phyloP scores from a whole-genome alignment of 441 rosid genomes.

The Metrosideros polymorpha region DNA sequence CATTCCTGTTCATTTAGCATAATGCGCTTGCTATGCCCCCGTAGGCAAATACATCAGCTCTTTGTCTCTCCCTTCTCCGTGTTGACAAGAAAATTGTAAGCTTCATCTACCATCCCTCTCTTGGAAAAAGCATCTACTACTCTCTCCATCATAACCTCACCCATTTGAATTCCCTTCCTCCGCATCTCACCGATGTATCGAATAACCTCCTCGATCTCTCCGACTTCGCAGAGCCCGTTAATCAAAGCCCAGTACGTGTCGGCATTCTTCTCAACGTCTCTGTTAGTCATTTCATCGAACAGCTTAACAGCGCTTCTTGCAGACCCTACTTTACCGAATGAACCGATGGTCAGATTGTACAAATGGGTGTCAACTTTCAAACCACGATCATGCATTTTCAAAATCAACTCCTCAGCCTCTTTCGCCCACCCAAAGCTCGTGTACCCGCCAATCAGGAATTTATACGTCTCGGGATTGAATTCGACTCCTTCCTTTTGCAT shows the following conservation, averaged over 20 bases:
- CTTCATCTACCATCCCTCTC: conserved; percentile 19
- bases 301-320: conserved; percentile 13
- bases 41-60: background rate
- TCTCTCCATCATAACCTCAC: conserved; percentile 10
- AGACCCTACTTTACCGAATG: conserved; percentile 10
- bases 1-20: background rate
- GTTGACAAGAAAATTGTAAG: conserved; percentile 16
- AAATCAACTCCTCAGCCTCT: conserved; percentile 25
- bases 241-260: conserved; percentile 31
- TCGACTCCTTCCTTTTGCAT: conserved; percentile 21
- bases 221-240: conserved; percentile 17
- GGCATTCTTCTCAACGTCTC: conserved; percentile 11
- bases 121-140: conserved; percentile 15
- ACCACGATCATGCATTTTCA: conserved; percentile 23
- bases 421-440: conserved; percentile 20
- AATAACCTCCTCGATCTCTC: conserved; percentile 15
- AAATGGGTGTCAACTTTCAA: conserved; percentile 23
- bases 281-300: conserved; percentile 15
- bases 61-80: conserved; percentile 17
- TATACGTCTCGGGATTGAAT: conserved; percentile 19
- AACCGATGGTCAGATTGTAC: conserved; percentile 24
- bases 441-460: conserved; percentile 24
- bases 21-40: conserved; percentile 12
- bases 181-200: conserved; percentile 9
- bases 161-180: conserved; percentile 17